These are phyloP conservation scores for Xylariaceae sp. DNA, from an alignment of 2,329 filamentous ascomycete genomes.

Conservation along the genomic window DNA sequence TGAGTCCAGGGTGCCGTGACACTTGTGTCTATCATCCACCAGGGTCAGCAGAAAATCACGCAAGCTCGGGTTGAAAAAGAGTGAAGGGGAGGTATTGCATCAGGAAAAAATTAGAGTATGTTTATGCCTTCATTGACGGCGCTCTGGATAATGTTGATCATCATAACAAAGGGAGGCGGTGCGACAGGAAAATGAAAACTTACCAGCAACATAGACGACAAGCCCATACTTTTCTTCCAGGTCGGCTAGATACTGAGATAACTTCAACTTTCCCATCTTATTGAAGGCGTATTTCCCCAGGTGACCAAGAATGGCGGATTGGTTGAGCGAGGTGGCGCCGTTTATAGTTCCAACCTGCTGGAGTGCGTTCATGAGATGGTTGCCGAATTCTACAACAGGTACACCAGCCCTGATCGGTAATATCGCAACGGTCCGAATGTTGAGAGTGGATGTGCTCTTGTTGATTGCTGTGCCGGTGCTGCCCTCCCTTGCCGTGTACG, in stretches of 20 bases:
- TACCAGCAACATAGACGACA: conserved; percentile 85
- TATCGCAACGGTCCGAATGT: conserved; percentile 86
- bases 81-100: conserved; percentile 23
- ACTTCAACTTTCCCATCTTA: conserved; percentile 91
- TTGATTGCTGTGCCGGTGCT: conserved; percentile 54
- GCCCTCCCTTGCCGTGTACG: conserved; percentile 58
- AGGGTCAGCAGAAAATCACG: conserved; percentile 10
- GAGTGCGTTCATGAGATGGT: conserved; percentile 78
- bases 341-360: conserved; percentile 84
- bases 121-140: conserved; percentile 48
- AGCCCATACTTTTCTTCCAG: conserved; percentile 95
- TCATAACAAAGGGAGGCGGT: conserved; percentile 35
- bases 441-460: conserved; percentile 77
- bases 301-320: conserved; percentile 90
- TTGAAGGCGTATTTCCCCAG: conserved; percentile 94
- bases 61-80: background rate
- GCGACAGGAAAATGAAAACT: conserved; percentile 25
- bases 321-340: conserved; percentile 86
- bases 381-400: conserved; percentile 92
- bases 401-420: conserved; percentile 87
- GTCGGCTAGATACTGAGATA: conserved; percentile 93
- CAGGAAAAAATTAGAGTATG: conserved; percentile 68
- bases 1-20: conserved; percentile 98
- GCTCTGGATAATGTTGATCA: conserved; percentile 48
- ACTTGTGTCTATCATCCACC: conserved; percentile 70